Evolutionary conservation across 139 green algal species (phyloP).

Genomic region (Coelastrella sp.): DNA sequence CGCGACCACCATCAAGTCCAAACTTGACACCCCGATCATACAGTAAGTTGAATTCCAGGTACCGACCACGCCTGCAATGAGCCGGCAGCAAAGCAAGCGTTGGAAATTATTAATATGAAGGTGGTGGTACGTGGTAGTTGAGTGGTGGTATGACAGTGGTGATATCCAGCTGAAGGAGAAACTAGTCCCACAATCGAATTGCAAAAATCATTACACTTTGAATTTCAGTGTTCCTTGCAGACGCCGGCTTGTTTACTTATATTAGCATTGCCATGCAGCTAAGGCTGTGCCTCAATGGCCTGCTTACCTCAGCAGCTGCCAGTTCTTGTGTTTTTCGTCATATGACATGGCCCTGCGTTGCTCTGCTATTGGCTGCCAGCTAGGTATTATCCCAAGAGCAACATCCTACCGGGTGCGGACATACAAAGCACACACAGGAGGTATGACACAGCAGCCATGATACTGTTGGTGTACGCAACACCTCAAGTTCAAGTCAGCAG

Average conservation of each 20-base stretch:
- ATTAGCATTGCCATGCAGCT: too few species aligned
- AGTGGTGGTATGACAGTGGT: too few species aligned
- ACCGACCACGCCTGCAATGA: conserved; percentile 75
- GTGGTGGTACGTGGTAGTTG: too few species aligned
- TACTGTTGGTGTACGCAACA: neutral
- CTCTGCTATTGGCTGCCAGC: conserved; percentile 82
- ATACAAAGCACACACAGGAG: neutral
- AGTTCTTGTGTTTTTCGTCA: conserved; percentile 82
- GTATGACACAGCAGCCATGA: too few species aligned
- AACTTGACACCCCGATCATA: conserved; percentile 96
- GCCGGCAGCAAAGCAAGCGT: neutral
- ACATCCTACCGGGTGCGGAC: conserved; percentile 68
- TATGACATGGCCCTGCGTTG: conserved; percentile 56
- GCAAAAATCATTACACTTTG: too few species aligned
- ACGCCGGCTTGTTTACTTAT: too few species aligned
- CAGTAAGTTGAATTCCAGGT: conserved; percentile 99
- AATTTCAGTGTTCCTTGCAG: too few species aligned
- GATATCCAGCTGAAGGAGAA: too few species aligned
- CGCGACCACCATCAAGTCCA: conserved; percentile 86
- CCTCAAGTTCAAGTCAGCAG: neutral
- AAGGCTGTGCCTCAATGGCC: too few species aligned
- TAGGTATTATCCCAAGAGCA: conserved; percentile 74
- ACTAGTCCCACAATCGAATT: too few species aligned
- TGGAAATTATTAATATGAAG: too few species aligned
- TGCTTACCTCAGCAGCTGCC: conserved; percentile 85